These are phyloP conservation scores for Globisporangium mamillatum DNA, from an alignment of 352 stramenopile genomes.

Conservation along the genomic window DNA sequence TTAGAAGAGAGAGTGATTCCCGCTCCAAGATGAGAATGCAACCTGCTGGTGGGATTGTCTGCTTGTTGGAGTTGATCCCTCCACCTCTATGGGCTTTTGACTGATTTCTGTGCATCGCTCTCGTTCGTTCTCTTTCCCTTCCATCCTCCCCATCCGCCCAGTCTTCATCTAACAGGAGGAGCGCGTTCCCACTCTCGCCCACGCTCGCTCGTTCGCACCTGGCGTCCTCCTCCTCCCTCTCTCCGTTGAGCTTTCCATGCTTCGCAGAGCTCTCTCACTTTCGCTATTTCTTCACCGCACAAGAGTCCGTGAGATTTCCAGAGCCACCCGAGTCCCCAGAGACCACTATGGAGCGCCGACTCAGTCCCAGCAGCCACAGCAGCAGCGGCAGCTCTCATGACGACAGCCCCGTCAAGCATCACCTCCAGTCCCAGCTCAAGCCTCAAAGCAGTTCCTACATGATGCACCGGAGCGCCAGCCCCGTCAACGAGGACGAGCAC, in stretches of 20 bases:
- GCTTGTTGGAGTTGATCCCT: not conserved
- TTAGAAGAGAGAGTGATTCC: no score
- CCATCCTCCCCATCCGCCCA: slow-evolving; percentile 7
- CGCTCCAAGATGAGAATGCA: no score
- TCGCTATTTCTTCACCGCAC: slow-evolving; percentile 1
- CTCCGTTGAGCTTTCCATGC: not conserved
- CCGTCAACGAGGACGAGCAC: slow-evolving; percentile 1
- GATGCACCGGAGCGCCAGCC: not conserved
- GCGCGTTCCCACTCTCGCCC: slow-evolving; percentile 2
- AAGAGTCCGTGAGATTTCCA: not conserved
- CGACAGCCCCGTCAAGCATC: slow-evolving; percentile 3
- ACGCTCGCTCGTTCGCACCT: slow-evolving; percentile 11
- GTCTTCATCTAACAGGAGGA: slow-evolving; percentile 19
- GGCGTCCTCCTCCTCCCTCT: not conserved
- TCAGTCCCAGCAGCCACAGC: not conserved
- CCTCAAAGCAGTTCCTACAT: not conserved
- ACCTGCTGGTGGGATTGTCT: not conserved
- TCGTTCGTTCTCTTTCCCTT: not conserved
- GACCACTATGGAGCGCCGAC: slow-evolving; percentile 4
- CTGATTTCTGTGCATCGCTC: not conserved
- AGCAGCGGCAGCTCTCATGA: not conserved
- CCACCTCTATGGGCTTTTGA: not conserved
- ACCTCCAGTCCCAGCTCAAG: not conserved
- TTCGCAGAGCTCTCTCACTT: slow-evolving; percentile 8
- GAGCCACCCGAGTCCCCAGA: not conserved